These are phyloP conservation scores for Tricholoma terreum DNA, from an alignment of 768 basidiomycete species.

Conservation along the genomic window DNA sequence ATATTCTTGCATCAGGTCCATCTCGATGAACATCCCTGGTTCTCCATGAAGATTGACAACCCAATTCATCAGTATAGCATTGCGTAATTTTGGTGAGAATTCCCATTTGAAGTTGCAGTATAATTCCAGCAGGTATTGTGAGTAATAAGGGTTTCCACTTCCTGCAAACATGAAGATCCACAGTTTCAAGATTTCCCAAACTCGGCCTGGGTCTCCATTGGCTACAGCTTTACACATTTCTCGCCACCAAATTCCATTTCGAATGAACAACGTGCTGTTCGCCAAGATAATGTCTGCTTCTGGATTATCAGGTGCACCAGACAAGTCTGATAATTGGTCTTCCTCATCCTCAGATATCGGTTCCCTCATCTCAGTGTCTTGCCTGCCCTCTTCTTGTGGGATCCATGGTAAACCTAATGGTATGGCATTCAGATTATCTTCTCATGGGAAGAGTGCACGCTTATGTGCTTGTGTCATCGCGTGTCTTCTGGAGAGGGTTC, in stretches of 20 bases:
- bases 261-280: constrained; percentile 19
- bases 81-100: constrained; percentile 8
- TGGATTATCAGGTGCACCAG: neutral
- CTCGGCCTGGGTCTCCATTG: constrained; percentile 20
- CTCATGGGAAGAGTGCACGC: neutral
- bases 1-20: constrained; percentile 30
- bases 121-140: constrained; percentile 22
- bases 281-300: constrained; percentile 15
- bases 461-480: constrained; percentile 5
- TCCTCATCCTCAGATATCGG: neutral
- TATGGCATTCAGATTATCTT: constrained; percentile 1
- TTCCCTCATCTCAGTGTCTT: neutral
- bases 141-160: constrained; percentile 22
- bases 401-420: constrained; percentile 6
- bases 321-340: constrained; percentile 7
- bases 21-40: constrained; percentile 20
- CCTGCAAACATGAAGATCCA: constrained; percentile 27
- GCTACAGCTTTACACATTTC: constrained; percentile 21
- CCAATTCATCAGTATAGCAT: constrained; percentile 26
- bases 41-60: constrained; percentile 26
- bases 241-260: constrained; percentile 20
- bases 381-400: neutral
- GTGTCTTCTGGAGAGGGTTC: constrained; percentile 1
- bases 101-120: constrained; percentile 26
- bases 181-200: constrained; percentile 24